These are phyloP conservation scores for Sutorius australiensis DNA, from an alignment of 768 basidiomycete genomes.

Conservation along the genomic window DNA sequence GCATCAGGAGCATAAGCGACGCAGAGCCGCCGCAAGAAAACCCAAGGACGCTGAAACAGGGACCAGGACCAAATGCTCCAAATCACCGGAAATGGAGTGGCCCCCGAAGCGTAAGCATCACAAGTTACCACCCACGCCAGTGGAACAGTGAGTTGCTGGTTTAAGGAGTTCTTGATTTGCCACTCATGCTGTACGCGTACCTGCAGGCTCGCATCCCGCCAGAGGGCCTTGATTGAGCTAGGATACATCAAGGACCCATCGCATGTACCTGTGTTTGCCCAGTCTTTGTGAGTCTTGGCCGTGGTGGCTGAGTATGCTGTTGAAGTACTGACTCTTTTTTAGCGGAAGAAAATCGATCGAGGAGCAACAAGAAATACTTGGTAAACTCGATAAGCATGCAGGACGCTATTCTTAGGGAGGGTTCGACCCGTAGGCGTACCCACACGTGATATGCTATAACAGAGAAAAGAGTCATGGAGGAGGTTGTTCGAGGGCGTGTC, in stretches of 20 bases:
- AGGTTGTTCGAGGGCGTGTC: neutral
- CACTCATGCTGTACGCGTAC: neutral
- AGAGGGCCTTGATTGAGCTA: slow-evolving; percentile 58
- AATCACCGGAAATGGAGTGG: slow-evolving; percentile 48
- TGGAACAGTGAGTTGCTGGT: slow-evolving; percentile 45
- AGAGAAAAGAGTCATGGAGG: neutral
- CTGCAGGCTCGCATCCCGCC: slow-evolving; percentile 49
- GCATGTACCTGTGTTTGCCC: slow-evolving; percentile 57
- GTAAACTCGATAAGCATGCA: slow-evolving; percentile 38
- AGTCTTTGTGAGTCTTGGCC: slow-evolving; percentile 52
- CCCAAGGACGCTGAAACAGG: slow-evolving; percentile 10
- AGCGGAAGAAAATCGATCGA: slow-evolving; percentile 41
- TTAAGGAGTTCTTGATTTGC: neutral
- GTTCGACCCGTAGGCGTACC: neutral
- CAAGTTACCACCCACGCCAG: slow-evolving; percentile 40
- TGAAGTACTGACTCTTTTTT: slow-evolving; percentile 4
- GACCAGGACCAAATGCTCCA: slow-evolving; percentile 14
- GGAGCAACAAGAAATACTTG: slow-evolving; percentile 41
- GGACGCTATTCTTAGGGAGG: slow-evolving; percentile 4
- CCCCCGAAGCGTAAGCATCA: slow-evolving; percentile 65
- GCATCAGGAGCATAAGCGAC: slow-evolving; percentile 26
- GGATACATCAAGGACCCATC: slow-evolving; percentile 52
- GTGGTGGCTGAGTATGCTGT: neutral
- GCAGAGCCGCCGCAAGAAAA: slow-evolving; percentile 22
- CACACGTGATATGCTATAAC: neutral